phyloP scores from a whole-genome alignment of 2,329 filamentous ascomycete genomes.

The Cadophora sp. region DNA sequence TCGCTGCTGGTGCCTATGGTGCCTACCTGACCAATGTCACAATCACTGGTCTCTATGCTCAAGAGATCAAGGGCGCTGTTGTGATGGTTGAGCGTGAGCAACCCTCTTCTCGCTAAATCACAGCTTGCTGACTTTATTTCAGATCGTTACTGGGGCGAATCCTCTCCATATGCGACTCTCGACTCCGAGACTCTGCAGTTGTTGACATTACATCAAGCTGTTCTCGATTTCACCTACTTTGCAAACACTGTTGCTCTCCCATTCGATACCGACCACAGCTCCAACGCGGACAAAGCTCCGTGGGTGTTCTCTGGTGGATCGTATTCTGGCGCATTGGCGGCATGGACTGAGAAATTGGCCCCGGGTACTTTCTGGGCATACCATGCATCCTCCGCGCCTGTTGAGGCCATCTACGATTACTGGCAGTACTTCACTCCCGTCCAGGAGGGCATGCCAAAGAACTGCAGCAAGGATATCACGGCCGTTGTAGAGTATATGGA shows the following conservation, averaged over 20 bases:
- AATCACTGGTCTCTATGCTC: conserved; percentile 57
- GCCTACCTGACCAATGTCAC: conserved; percentile 58
- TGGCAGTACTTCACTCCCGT: conserved; percentile 65
- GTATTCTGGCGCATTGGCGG: conserved; percentile 62
- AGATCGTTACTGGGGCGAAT: conserved; percentile 65
- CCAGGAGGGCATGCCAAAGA: conserved; percentile 63
- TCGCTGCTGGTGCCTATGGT: conserved; percentile 53
- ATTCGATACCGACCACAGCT: conserved; percentile 56
- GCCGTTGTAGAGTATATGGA: conserved; percentile 63
- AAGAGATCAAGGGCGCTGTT: conserved; percentile 60
- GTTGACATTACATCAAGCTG: conserved; percentile 59
- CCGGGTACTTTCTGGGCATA: conserved; percentile 68
- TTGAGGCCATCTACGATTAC: conserved; percentile 61
- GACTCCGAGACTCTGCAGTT: conserved; percentile 60
- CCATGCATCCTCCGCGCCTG: conserved; percentile 61
- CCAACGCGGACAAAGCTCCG: conserved; percentile 59
- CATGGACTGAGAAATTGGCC: conserved; percentile 59
- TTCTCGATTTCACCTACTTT: conserved; percentile 61
- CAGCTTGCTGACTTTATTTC: conserved; percentile 15
- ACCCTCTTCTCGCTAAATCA: not conserved
- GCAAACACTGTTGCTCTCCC: conserved; percentile 59
- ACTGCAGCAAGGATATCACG: conserved; percentile 61
- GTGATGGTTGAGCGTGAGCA: conserved; percentile 59
- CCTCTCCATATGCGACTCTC: conserved; percentile 57
- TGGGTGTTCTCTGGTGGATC: conserved; percentile 64